A percentile compares a stretch with the other conserved stretches of the same genome.
These are phyloP conservation scores for Cercospora sojina DNA, from an alignment of 2,329 filamentous ascomycete genomes.

Conservation along the genomic window DNA sequence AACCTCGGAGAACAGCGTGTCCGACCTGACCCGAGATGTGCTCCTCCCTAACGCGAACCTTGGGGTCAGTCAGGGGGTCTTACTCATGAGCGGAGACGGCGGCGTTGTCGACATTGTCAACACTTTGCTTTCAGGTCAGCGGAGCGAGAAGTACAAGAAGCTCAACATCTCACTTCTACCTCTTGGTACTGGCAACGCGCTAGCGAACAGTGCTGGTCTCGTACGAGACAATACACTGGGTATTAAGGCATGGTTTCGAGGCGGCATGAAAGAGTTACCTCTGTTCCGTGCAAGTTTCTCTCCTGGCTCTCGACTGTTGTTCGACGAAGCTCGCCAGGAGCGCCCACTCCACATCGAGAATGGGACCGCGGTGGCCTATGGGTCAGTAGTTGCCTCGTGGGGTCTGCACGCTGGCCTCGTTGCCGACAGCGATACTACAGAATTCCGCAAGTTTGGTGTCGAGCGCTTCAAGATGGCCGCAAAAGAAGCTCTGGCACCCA, in stretches of 20 bases:
- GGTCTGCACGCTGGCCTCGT: constrained; percentile 86
- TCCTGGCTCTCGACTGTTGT: constrained; percentile 43
- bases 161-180: constrained; percentile 56
- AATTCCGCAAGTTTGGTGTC: constrained; percentile 73
- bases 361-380: constrained; percentile 51
- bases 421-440: constrained; percentile 82
- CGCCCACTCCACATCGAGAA: constrained; percentile 37
- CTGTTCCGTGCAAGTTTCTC: constrained; percentile 49
- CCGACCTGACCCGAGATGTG: constrained; percentile 56
- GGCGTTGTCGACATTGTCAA: constrained; percentile 83
- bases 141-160: constrained; percentile 52
- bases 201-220: constrained; percentile 47
- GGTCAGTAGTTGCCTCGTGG: constrained; percentile 85
- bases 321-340: constrained; percentile 48
- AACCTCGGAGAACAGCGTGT: constrained; percentile 61
- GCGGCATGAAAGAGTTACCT: constrained; percentile 41
- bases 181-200: constrained; percentile 50
- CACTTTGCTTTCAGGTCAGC: constrained; percentile 48
- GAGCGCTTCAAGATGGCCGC: constrained; percentile 85
- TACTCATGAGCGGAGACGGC: constrained; percentile 85
- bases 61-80: constrained; percentile 58
- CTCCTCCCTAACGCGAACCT: constrained; percentile 53
- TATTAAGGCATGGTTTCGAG: constrained; percentile 41
- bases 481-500: constrained; percentile 65
- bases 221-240: constrained; percentile 44